phyloP scores from a whole-genome alignment of 768 basidiomycete species.

The Butyriboletus loyo region DNA sequence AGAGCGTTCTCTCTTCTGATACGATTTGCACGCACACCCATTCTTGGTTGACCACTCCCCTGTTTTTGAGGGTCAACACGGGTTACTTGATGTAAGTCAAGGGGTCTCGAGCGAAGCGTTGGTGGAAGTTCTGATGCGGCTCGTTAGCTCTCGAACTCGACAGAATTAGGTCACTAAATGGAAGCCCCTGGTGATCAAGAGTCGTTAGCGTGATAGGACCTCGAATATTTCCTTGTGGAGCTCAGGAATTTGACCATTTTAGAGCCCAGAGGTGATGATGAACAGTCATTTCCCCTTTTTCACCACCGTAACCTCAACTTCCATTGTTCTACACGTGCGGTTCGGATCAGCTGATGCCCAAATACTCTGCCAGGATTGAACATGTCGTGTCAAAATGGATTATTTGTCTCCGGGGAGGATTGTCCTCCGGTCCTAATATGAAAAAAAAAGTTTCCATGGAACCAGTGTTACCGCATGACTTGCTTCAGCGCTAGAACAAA shows the following conservation, averaged over 20 bases:
- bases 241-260: conserved; percentile 23
- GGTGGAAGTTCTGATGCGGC: conserved; percentile 1
- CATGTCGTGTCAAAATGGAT: conserved; percentile 15
- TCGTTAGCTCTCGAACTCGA: conserved; percentile 19
- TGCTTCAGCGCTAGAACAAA: conserved; percentile 24
- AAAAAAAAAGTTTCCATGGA: conserved; percentile 29
- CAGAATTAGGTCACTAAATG: conserved; percentile 25
- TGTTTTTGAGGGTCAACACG: conserved; percentile 18
- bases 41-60: conserved; percentile 4
- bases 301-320: conserved; percentile 24
- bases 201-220: conserved; percentile 20
- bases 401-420: conserved; percentile 26
- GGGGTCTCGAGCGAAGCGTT: conserved; percentile 15
- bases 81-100: conserved; percentile 17
- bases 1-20: conserved; percentile 23
- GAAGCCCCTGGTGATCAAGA: conserved; percentile 30
- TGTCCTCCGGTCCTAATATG: conserved; percentile 23
- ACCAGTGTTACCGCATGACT: conserved; percentile 19
- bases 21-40: conserved; percentile 6
- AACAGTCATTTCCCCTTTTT: conserved; percentile 23
- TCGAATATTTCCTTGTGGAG: conserved; percentile 21
- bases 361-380: conserved; percentile 21
- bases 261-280: conserved; percentile 13
- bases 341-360: conserved; percentile 25
- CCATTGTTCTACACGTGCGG: conserved; percentile 32